Evolutionary conservation across 2,329 filamentous ascomycete genomes (phyloP), one percentile per base, ranked within the genome.

Genomic region (Metarhizium brunneum): DNA sequence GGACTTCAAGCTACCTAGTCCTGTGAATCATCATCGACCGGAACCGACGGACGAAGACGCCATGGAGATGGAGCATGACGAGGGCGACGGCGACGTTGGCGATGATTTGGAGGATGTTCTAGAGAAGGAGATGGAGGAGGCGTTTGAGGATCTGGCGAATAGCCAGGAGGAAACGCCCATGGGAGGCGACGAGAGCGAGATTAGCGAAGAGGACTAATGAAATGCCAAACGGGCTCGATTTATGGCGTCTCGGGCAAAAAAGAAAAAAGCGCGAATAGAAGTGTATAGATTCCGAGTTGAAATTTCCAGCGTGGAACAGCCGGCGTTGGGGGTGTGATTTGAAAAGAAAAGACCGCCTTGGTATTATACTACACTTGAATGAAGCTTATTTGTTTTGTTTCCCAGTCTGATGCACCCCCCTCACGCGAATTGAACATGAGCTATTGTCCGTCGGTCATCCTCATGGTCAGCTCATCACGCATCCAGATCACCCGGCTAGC

Each of bases 191-290:
- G 83, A 86, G 66, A 86, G 83, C 60, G 82, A 84, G 61, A 82
- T 86, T 54, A 86, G 83, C 60, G 83, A 86, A 65, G 83, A 86
- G 66, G 83, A 86, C 65, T 86, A 69, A 60, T 25, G 25, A 11
- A 45, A 20, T 6, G 6, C 7, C 42, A 20, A 45, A 45, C 6
- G 18, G 8, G 16, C 42, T 45, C 25, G 42, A 16, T 40, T 40
- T 7, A 11, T 40, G 32, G 32, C 32, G 32, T 35, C 10, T 35
- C 10, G 32, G 32, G 10, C 10, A 8, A 11, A 35, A 8, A 11
- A 35, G 32, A 35, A 35, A 35, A 35, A 35, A 35, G 32, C 4
- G 25, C 25, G 7, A 35, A 35, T 35, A 35, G 32, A 11, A 8
- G 32, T 7, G 10, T 11, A 35, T 35, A 11, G 32, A 35, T 11